phyloP scores from a whole-genome alignment of 805 yeast species.

The Kuraishia ogatae region DNA sequence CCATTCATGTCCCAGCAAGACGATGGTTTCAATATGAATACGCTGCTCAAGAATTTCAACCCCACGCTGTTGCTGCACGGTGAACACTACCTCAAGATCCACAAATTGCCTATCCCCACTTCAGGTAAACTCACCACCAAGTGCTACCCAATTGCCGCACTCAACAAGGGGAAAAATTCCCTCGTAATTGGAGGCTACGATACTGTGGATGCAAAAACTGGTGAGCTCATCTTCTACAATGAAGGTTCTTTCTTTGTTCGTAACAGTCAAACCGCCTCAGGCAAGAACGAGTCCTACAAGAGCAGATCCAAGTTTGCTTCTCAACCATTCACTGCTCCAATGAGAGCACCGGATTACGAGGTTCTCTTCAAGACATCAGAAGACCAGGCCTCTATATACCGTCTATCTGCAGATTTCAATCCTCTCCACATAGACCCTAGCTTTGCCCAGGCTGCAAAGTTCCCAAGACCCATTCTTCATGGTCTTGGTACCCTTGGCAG shows the following conservation, averaged over 20 bases:
- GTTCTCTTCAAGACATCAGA: conserved; percentile 45
- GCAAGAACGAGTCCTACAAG: conserved; percentile 34
- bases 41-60: conserved; percentile 71
- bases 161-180: conserved; percentile 84
- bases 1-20: conserved; percentile 66
- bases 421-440: conserved; percentile 93
- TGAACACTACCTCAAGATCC: conserved; percentile 80
- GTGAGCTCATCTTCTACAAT: conserved; percentile 67
- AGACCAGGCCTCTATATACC: conserved; percentile 83
- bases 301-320: conserved; percentile 54
- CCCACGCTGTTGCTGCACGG: conserved; percentile 90
- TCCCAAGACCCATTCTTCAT: conserved; percentile 82
- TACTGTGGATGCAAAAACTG: conserved; percentile 57
- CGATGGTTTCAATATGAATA: conserved; percentile 47
- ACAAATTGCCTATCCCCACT: conserved; percentile 72
- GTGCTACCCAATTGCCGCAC: conserved; percentile 59
- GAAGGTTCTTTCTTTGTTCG: conserved; percentile 82
- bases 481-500: conserved; percentile 88
- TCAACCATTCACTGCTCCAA: conserved; percentile 54
- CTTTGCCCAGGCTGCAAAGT: conserved; percentile 82
- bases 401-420: conserved; percentile 89
- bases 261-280: conserved; percentile 54
- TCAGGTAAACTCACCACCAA: conserved; percentile 54
- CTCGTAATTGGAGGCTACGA: conserved; percentile 66
- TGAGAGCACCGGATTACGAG: conserved; percentile 57